phyloP scores from a whole-genome alignment of 768 basidiomycete genomes.

The Lactifluus piperatus region DNA sequence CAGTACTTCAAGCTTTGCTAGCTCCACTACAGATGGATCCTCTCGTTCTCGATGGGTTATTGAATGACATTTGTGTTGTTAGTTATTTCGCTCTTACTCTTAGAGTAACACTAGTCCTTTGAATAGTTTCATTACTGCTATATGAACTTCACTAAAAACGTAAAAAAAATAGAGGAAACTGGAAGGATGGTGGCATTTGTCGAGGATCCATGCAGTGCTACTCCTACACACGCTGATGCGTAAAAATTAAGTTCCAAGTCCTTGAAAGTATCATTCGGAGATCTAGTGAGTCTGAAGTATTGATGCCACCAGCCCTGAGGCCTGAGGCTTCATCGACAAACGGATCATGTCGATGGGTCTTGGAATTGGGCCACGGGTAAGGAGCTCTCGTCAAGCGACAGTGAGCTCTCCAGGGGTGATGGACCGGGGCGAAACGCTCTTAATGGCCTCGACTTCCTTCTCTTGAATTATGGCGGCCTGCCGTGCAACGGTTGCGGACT shows the following conservation, averaged over 20 bases:
- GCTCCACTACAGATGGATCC: conserved; percentile 23
- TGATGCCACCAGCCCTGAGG: too few species aligned
- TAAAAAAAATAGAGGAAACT: neutral
- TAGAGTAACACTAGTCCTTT: neutral
- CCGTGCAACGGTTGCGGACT: conserved; percentile 43
- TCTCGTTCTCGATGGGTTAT: conserved; percentile 44
- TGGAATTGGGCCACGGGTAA: neutral
- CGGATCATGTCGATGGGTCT: neutral
- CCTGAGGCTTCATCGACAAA: neutral
- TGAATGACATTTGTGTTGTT: conserved; percentile 31
- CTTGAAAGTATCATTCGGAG: neutral
- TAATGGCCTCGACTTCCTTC: conserved; percentile 50
- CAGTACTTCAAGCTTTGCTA: conserved; percentile 31
- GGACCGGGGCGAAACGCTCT: conserved; percentile 42
- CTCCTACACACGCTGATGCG: neutral
- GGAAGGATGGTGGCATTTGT: neutral
- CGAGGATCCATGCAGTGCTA: neutral
- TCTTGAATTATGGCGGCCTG: conserved; percentile 50
- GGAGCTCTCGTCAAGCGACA: neutral
- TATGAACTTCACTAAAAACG: neutral
- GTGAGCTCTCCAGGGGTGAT: conserved; percentile 30
- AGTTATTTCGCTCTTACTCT: neutral
- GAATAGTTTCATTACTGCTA: neutral
- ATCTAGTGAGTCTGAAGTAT: neutral
- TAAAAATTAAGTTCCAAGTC: neutral